These are phyloP conservation scores for Penicillium sp. DNA, from an alignment of 2,329 filamentous ascomycete species.

Conservation along the genomic window DNA sequence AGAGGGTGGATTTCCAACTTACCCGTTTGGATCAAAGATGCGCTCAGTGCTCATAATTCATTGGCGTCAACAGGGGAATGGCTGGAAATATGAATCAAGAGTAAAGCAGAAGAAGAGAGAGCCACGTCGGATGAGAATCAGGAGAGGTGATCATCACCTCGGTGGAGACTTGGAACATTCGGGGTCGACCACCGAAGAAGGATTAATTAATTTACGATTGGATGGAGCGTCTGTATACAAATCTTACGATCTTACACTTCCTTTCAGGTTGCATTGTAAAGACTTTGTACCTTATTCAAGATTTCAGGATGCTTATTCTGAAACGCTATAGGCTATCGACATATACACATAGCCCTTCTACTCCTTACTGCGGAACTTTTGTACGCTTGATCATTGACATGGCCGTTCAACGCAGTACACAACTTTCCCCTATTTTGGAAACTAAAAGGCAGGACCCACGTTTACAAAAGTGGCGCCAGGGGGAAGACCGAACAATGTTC, in stretches of 20 bases:
- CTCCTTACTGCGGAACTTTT: background rate
- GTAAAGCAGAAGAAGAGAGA: background rate
- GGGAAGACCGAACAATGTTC: constrained; percentile 5
- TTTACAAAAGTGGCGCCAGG: background rate
- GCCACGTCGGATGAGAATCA: constrained; percentile 1
- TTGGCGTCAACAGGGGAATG: background rate
- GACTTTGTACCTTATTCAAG: constrained; percentile 4
- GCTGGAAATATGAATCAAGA: background rate
- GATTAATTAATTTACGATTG: background rate
- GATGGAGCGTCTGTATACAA: constrained; percentile 5
- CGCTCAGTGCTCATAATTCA: constrained; percentile 4
- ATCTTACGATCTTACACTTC: constrained; percentile 4
- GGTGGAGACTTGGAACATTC: constrained; percentile 12
- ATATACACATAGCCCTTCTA: background rate
- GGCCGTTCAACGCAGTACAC: background rate
- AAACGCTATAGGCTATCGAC: background rate
- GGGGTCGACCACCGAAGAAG: constrained; percentile 14
- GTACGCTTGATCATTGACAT: background rate
- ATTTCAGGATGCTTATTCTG: background rate
- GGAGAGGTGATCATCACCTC: constrained; percentile 9
- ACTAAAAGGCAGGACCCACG: background rate
- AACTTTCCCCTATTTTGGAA: background rate
- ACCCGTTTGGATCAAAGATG: constrained; percentile 13
- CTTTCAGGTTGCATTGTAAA: background rate
- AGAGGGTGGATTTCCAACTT: constrained; percentile 11